Conservation (phyloP, 306 rosid species). For the Glycine soja region DNA sequence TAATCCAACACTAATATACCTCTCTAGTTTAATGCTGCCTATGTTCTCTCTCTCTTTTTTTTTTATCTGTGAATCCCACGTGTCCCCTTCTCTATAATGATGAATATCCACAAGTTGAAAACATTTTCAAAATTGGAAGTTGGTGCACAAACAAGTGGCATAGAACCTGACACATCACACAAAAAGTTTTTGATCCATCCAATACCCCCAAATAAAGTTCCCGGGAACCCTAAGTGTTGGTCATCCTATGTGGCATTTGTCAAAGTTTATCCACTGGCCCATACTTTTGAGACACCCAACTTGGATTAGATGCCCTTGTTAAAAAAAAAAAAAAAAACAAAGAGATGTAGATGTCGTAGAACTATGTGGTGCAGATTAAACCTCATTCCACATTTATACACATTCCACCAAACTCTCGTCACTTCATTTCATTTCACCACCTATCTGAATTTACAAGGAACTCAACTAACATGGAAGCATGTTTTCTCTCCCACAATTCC, state of each 20-base stretch:
- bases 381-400: conserved; percentile 45
- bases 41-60: neutral
- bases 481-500: conserved; percentile 66
- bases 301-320: conserved; percentile 51
- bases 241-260: conserved; percentile 49
- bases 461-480: conserved; percentile 71
- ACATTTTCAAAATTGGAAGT: conserved; percentile 21
- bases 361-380: conserved; percentile 62
- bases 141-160: conserved; percentile 41
- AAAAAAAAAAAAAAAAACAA: too few species aligned
- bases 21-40: neutral
- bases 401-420: conserved; percentile 26
- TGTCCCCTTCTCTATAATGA: neutral
- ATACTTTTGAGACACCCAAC: conserved; percentile 47
- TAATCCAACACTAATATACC: neutral
- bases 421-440: conserved; percentile 1
- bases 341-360: conserved; percentile 41
- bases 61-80: neutral
- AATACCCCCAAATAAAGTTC: conserved; percentile 39
- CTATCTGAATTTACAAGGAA: conserved; percentile 20
- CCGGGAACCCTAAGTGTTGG: conserved; percentile 40
- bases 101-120: conserved; percentile 1
- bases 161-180: conserved; percentile 49
- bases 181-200: conserved; percentile 51
- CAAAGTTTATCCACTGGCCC: conserved; percentile 66